Evolutionary conservation across 805 yeast species (phyloP).

Genomic region (Kuraishia molischiana): DNA sequence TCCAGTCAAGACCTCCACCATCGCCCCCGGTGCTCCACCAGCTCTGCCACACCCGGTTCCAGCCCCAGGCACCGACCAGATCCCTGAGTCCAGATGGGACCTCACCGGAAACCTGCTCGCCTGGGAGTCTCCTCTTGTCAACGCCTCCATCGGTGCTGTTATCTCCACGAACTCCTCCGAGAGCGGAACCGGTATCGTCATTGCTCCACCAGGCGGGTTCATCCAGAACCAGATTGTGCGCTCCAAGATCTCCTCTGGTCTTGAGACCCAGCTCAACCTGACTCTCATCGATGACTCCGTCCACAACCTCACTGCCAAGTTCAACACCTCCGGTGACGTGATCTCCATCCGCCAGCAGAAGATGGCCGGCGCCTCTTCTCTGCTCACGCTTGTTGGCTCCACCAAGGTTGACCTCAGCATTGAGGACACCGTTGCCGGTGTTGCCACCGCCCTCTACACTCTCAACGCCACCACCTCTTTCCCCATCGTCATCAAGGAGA

Average conservation of each 20-base stretch:
- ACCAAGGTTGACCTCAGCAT: conserved; percentile 3
- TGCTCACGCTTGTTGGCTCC: conserved; percentile 6
- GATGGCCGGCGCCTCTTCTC: conserved; percentile 5
- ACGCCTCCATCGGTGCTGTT: conserved; percentile 11
- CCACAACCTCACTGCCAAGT: conserved; percentile 10
- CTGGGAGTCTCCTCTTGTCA: conserved; percentile 14
- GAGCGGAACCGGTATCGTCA: conserved; percentile 13
- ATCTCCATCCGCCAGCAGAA: conserved; percentile 9
- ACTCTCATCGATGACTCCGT: conserved; percentile 15
- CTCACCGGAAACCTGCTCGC: conserved; percentile 18
- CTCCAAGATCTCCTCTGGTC: conserved; percentile 8
- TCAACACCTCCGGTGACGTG: conserved; percentile 9
- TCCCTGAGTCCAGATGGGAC: conserved; percentile 14
- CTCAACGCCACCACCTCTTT: conserved; percentile 6
- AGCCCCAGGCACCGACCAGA: conserved; percentile 7
- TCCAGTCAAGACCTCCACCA: conserved; percentile 13
- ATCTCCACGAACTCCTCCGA: conserved; percentile 9
- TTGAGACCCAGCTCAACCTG: conserved; percentile 15
- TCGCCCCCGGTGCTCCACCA: conserved; percentile 9
- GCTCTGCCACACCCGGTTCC: conserved; percentile 13
- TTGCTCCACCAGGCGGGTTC: conserved; percentile 15
- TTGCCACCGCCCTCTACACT: conserved; percentile 5
- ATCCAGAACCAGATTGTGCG: conserved; percentile 16
- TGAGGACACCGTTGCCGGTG: conserved; percentile 2
- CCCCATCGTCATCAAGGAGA: conserved; percentile 8